Conservation (phyloP, 1,139 yeast genomes). For the Taphrina sp. region DNA sequence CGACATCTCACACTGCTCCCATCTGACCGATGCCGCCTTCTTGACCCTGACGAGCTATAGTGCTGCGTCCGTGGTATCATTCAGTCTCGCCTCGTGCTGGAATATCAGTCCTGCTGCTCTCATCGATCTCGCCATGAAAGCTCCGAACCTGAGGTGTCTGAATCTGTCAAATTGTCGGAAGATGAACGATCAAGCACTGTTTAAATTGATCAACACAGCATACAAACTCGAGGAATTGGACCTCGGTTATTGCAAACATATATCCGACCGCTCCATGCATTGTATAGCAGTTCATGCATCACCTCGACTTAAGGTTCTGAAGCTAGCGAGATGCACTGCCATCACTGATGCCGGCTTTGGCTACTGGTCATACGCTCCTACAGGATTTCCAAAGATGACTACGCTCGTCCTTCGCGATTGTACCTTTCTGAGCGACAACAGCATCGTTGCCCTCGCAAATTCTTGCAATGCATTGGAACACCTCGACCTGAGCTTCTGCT, state of each 20-base stretch:
- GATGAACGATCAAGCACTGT: conserved; percentile 67
- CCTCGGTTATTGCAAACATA: conserved; percentile 69
- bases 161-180: conserved; percentile 72
- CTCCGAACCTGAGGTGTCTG: conserved; percentile 55
- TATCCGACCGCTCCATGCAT: conserved; percentile 65
- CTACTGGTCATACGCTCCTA: conserved; percentile 54
- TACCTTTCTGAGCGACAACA: conserved; percentile 65
- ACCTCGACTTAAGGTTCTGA: conserved; percentile 56
- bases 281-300: conserved; percentile 62
- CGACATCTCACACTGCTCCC: conserved; percentile 70
- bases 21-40: conserved; percentile 72
- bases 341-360: conserved; percentile 72
- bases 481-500: conserved; percentile 67
- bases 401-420: conserved; percentile 64
- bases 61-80: conserved; percentile 59
- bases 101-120: conserved; percentile 76
- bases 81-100: conserved; percentile 71
- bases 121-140: conserved; percentile 68
- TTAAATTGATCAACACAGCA: conserved; percentile 58
- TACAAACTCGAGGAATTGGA: conserved; percentile 44
- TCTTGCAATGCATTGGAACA: conserved; percentile 59
- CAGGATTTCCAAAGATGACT: conserved; percentile 54
- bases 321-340: conserved; percentile 71
- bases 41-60: conserved; percentile 67
- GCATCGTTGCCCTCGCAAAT: conserved; percentile 61